Conservation (phyloP, 768 basidiomycete genomes). For the Lentinula sp. region DNA sequence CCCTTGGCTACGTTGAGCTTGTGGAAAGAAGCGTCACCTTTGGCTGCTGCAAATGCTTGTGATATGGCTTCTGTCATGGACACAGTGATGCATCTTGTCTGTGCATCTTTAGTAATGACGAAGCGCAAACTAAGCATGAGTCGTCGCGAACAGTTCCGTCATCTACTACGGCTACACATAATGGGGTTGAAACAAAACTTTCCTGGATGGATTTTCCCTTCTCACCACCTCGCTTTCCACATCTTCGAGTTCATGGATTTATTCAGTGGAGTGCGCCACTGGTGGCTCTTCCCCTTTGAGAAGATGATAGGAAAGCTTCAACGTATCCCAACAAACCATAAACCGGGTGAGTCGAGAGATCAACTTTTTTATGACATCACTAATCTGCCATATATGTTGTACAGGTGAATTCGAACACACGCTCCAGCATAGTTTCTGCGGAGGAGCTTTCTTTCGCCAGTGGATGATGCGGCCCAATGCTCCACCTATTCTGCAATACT, state of each 20-base stretch:
- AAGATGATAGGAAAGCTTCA: conserved; percentile 17
- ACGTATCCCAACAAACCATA: conserved; percentile 16
- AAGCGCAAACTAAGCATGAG: background rate
- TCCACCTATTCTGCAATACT: conserved; percentile 3
- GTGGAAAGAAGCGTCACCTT: conserved; percentile 8
- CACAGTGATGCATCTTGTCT: background rate
- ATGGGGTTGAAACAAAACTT: conserved; percentile 3
- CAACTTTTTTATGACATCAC: background rate
- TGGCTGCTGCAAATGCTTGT: background rate
- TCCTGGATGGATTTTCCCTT: conserved; percentile 8
- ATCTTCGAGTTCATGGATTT: conserved; percentile 10
- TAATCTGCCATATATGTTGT: background rate
- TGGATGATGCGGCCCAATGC: conserved; percentile 12
- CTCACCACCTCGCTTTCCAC: conserved; percentile 8
- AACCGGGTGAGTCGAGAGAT: conserved; percentile 9
- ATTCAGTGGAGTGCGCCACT: conserved; percentile 11
- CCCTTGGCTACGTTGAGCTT: conserved; percentile 16
- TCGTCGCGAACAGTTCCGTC: background rate
- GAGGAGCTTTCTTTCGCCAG: conserved; percentile 1
- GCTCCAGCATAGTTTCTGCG: conserved; percentile 11
- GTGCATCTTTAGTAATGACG: background rate
- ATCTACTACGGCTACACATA: conserved; percentile 8
- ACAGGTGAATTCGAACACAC: conserved; percentile 8
- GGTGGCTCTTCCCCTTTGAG: conserved; percentile 21
- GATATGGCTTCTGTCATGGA: background rate